Evolutionary conservation across 2,329 filamentous ascomycete genomes (phyloP), one percentile per base, ranked within the genome.

Genomic region (Alternaria triticimaculans): DNA sequence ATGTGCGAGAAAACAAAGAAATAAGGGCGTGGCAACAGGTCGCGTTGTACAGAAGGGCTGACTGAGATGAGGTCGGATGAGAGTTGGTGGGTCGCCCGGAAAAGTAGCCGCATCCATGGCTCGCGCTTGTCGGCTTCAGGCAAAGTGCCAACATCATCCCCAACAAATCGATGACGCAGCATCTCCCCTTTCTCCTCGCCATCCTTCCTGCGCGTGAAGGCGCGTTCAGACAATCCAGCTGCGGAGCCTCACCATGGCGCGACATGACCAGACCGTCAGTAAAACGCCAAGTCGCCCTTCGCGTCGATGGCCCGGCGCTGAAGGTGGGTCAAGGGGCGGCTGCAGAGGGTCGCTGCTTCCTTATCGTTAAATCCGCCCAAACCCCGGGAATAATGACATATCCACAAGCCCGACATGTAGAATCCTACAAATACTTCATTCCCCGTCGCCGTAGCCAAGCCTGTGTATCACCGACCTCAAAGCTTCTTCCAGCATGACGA

Each of bases 311-410:
- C n/a, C 43, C 20, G 46, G 53, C 50, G 44, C 20, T 60, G 23
- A 15, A 18, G 41, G 48, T 55, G 56, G 51, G 59, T 58, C 58
- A 45, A 20, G 30, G 26, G 33, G 48, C n/a, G 51, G 33, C 33
- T 15, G 51, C 26, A 18, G 50, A 44, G 53, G 55, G 51, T 46
- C 30, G 18, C 43, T 55, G 11, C 28, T 18, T 21, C n/a, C 10
- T 33, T 7, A 45, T 49, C 50, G 21, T 56, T 62, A 60, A 60
- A 46, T 56, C 44, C 60, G 56, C 30, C 18, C 25, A 55, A 50
- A 41, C 11, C 56, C 64, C 66, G 63, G 61, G 33, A 62, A 68
- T 68, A 68, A 68, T n/a, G 26, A 45, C 44, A 55, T 37, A 44
- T 55, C 28, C 44, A 55, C 18, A 12, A 33, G 20, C 23, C 50